Evolutionary conservation across 371 early-diverging fungal genomes (phyloP).

Genomic region (Circinella minor): DNA sequence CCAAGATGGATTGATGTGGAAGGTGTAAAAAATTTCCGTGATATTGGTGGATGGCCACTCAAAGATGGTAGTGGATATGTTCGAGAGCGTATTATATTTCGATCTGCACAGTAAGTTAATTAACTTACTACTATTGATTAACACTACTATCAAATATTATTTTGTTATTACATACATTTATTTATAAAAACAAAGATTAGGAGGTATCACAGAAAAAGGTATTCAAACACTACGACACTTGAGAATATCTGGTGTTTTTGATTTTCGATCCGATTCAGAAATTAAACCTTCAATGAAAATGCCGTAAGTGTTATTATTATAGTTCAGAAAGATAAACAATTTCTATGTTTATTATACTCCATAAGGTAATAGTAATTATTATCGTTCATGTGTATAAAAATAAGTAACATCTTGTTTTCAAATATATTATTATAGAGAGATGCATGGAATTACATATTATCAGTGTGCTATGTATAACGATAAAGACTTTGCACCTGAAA

Average conservation of each 20-base stretch:
- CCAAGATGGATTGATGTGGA: slow-evolving; percentile 59
- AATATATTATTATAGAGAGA: slow-evolving; percentile 23
- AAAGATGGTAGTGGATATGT: slow-evolving; percentile 48
- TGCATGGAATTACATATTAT: slow-evolving; percentile 41
- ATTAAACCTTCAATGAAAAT: slow-evolving; percentile 44
- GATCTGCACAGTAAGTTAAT: slow-evolving; percentile 37
- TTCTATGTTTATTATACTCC: no score
- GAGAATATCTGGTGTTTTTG: slow-evolving; percentile 59
- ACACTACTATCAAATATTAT: no score
- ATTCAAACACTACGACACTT: slow-evolving; percentile 45
- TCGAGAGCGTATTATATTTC: slow-evolving; percentile 46
- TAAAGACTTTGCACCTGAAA: slow-evolving; percentile 63
- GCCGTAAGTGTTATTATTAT: slow-evolving; percentile 35
- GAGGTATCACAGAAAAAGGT: slow-evolving; percentile 48
- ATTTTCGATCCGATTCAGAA: slow-evolving; percentile 62
- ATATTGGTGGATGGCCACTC: slow-evolving; percentile 59
- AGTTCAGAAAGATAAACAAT: no score
- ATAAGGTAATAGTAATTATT: no score
- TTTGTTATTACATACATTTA: not conserved
- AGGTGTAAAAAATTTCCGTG: slow-evolving; percentile 67
- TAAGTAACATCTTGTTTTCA: no score
- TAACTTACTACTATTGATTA: no score
- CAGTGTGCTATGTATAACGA: slow-evolving; percentile 61
- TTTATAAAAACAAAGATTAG: slow-evolving; percentile 21
- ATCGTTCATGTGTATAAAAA: no score